These are phyloP conservation scores for Raphanus raphanistrum DNA, from an alignment of 345 rosid genomes.

Conservation along the genomic window DNA sequence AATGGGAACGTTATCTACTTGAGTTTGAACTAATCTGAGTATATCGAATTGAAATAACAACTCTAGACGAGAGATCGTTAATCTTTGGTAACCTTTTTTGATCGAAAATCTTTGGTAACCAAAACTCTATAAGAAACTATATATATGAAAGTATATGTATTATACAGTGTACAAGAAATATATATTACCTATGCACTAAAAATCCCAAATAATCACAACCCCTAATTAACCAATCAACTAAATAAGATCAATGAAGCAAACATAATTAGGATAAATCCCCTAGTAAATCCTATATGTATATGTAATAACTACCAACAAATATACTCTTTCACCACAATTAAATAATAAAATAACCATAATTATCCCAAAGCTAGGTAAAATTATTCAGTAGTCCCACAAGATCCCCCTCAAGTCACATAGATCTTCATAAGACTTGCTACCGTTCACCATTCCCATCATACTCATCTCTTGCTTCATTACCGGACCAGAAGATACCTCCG, in stretches of 20 bases:
- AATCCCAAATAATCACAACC: slow-evolving; percentile 30
- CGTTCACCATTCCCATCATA: slow-evolving; percentile 32
- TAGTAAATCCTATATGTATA: slow-evolving; percentile 32
- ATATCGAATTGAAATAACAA: slow-evolving; percentile 11
- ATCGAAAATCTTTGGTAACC: background rate
- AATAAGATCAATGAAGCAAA: slow-evolving; percentile 14
- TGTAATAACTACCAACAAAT: slow-evolving; percentile 30
- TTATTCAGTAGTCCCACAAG: slow-evolving; percentile 34
- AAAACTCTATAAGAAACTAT: slow-evolving; percentile 4
- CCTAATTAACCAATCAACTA: slow-evolving; percentile 35
- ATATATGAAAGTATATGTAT: slow-evolving; percentile 20
- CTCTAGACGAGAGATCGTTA: background rate
- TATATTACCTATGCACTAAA: slow-evolving; percentile 22
- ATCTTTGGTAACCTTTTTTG: background rate
- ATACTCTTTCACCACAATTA: slow-evolving; percentile 32
- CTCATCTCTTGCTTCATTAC: slow-evolving; percentile 36
- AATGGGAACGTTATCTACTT: background rate
- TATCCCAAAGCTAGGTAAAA: background rate
- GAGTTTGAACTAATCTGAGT: slow-evolving; percentile 1
- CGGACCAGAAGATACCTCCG: slow-evolving; percentile 35
- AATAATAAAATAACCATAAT: slow-evolving; percentile 19
- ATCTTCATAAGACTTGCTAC: slow-evolving; percentile 39
- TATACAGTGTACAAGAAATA: slow-evolving; percentile 16
- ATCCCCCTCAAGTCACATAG: slow-evolving; percentile 35
- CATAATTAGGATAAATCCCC: slow-evolving; percentile 28